Evolutionary conservation across 345 rosid species (phyloP).

Genomic region (Rubroshorea leprosula): DNA sequence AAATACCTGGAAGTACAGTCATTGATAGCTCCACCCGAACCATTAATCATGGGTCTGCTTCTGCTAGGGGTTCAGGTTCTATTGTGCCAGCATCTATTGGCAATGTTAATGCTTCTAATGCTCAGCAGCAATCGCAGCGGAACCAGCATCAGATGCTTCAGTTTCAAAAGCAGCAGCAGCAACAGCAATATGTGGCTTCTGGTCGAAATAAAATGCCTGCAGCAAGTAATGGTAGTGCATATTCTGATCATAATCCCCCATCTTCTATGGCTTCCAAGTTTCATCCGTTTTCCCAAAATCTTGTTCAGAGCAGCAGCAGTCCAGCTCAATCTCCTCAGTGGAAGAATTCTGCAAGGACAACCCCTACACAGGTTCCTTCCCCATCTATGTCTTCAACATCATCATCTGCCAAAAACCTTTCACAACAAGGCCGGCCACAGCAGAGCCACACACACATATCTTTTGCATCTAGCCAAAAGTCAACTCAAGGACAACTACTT

Average conservation of each 20-base stretch:
- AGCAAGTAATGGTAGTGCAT: slow-evolving; percentile 56
- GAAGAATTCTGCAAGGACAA: slow-evolving; percentile 65
- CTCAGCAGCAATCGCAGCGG: slow-evolving; percentile 57
- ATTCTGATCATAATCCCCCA: slow-evolving; percentile 52
- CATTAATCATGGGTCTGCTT: slow-evolving; percentile 50
- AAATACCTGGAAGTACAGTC: slow-evolving; percentile 49
- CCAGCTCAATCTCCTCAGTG: slow-evolving; percentile 76
- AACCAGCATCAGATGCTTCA: slow-evolving; percentile 57
- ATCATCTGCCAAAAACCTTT: slow-evolving; percentile 46
- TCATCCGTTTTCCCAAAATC: slow-evolving; percentile 55
- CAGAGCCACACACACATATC: slow-evolving; percentile 70
- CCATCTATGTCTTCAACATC: slow-evolving; percentile 49
- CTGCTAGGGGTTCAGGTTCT: slow-evolving; percentile 44
- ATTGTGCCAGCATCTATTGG: slow-evolving; percentile 32
- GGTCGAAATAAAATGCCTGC: slow-evolving; percentile 58
- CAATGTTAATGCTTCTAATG: slow-evolving; percentile 25
- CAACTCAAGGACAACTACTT: slow-evolving; percentile 49
- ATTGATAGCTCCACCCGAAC: slow-evolving; percentile 71
- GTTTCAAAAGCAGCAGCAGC: slow-evolving; percentile 63
- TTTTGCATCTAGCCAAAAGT: slow-evolving; percentile 66
- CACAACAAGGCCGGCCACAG: slow-evolving; percentile 64
- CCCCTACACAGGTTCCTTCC: slow-evolving; percentile 48
- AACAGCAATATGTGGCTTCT: slow-evolving; percentile 37
- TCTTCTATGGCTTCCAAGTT: slow-evolving; percentile 55
- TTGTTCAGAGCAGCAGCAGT: slow-evolving; percentile 57